Evolutionary conservation across 371 early-diverging fungal genomes (phyloP), one percentile per base, ranked within the genome.

Genomic region (Edhazardia aedis): DNA sequence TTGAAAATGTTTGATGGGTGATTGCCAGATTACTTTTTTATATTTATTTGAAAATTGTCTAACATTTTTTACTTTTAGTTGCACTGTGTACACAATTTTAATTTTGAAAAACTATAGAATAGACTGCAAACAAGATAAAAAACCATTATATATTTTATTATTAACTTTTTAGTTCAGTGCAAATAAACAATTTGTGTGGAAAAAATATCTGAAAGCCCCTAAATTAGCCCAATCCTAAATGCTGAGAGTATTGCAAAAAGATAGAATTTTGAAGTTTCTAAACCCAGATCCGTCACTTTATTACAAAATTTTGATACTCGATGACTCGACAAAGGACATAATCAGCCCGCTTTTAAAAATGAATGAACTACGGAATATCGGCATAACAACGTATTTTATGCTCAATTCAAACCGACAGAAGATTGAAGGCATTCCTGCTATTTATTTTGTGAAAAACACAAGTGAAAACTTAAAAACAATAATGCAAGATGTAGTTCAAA

Each of bases 261-360:
- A 33, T 14, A 33, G 33, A 33, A 33, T 33, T 33, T 7, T 7
- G 14, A 14, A 33, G 33, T 33, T 33, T 33, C 14, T 33, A 33
- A 6, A 33, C 7, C 7, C 14, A 33, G 65, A 68, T 38, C n/a
- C n/a, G n/a, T 43, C 47, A 11, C 21, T 72, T 18, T 64, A 63
- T 4, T 74, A 70, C 68, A 71, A 61, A 37, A 53, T 69, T n/a
- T 33, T 74, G 24, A 55, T 74, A 25, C 30, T 74, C 27, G 71
- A 71, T 51, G 40, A 55, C 7, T 24, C 38, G 0, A 63, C 71
- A 3, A 62, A 63, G 37, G 51, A 63, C 16, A 63, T 74, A 11
- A 43, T 74, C 14, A 42, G 55, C n/a, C 54, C 69, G 23, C 36
- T 70, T 18, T 58, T 70, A n/a, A 55, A 43, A 30, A 44, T 65